Conservation (phyloP, 139 green algal genomes). For the Picochlorum sp. region DNA sequence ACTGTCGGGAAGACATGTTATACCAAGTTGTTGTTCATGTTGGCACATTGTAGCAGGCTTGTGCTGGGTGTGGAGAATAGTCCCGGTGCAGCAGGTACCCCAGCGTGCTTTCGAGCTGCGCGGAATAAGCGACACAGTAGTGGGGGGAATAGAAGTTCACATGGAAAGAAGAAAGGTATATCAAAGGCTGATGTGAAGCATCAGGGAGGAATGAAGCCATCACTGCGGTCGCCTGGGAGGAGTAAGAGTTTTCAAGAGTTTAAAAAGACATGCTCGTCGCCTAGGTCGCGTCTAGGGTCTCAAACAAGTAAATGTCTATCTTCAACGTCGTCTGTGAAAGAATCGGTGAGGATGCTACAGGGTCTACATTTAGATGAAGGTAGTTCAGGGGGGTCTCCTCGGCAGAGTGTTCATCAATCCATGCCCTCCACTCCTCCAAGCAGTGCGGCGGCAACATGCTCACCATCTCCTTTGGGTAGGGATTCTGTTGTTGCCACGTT, state of each 20-base stretch:
- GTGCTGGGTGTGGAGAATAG: conserved; percentile 42
- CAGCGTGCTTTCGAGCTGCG: background rate
- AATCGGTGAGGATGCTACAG: no score
- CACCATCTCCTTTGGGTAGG: conserved; percentile 37
- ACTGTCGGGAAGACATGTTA: conserved; percentile 26
- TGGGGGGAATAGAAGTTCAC: no score
- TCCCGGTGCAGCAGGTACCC: conserved; percentile 8
- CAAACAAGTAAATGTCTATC: no score
- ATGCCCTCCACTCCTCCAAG: background rate
- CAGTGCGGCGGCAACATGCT: conserved; percentile 1
- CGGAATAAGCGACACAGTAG: background rate
- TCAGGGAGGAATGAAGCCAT: no score
- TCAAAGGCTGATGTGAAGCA: no score
- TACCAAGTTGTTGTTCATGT: conserved; percentile 69
- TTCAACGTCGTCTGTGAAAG: no score
- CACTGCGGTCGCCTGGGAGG: no score
- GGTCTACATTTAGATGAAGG: no score
- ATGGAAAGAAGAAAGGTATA: no score
- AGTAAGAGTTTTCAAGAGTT: no score
- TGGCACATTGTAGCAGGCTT: conserved; percentile 59
- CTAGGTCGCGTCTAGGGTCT: no score
- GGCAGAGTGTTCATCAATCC: background rate
- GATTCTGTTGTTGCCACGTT: conserved; percentile 39
- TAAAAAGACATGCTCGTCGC: no score
- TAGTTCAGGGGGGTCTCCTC: background rate